phyloP scores from a whole-genome alignment of 176 grass and related monocot genomes.

The Rhynchospora tenuis region DNA sequence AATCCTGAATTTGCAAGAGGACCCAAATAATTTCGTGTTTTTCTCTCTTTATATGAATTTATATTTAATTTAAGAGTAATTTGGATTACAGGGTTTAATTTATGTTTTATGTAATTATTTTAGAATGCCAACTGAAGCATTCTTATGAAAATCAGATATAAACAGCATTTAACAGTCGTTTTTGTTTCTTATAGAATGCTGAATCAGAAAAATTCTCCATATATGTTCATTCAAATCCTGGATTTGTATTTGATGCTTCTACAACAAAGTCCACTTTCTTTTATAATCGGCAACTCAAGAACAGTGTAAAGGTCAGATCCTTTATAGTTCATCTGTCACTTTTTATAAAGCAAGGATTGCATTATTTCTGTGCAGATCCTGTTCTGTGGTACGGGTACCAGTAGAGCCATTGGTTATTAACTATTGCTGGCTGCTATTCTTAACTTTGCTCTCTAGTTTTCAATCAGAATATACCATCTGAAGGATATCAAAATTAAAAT shows the following conservation, averaged over 20 bases:
- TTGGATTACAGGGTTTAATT: neutral
- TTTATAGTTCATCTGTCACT: neutral
- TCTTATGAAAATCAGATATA: neutral
- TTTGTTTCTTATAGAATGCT: slow-evolving; percentile 49
- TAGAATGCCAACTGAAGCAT: neutral
- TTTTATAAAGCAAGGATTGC: neutral
- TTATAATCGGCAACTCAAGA: slow-evolving; percentile 56
- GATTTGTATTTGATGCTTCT: slow-evolving; percentile 66
- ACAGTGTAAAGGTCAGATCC: slow-evolving; percentile 59
- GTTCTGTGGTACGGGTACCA: neutral
- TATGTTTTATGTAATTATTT: neutral
- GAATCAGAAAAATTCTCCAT: slow-evolving; percentile 77
- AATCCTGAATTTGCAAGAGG: neutral
- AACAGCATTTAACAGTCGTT: neutral
- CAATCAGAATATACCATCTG: neutral
- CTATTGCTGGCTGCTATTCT: neutral
- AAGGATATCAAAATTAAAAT: neutral
- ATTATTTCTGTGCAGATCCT: neutral
- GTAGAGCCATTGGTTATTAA: neutral
- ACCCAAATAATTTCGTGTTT: neutral
- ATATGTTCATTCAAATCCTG: slow-evolving; percentile 83
- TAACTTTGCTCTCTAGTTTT: slow-evolving; percentile 1
- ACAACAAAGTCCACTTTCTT: slow-evolving; percentile 75
- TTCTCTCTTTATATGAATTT: neutral
- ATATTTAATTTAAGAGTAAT: neutral